Conservation (phyloP, 495 filamentous ascomycete genomes). For the Beverwykella pulmonaria region DNA sequence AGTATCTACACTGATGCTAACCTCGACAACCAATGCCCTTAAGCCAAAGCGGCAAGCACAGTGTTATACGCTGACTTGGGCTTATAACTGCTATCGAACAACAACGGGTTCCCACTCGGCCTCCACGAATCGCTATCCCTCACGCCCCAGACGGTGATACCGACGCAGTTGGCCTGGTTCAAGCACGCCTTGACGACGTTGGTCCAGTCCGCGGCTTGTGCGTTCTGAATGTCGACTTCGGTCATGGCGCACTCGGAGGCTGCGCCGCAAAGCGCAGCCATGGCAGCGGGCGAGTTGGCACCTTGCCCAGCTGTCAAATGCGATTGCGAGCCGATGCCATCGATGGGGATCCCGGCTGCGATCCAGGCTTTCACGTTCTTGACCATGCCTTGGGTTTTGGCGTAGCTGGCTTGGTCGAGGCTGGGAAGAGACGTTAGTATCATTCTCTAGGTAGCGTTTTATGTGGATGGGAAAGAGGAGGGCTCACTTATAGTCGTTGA, state of each 20-base stretch:
- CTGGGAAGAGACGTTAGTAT: slow-evolving; percentile 35
- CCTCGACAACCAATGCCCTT: background rate
- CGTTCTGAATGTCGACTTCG: slow-evolving; percentile 67
- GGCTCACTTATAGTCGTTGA: slow-evolving; percentile 69
- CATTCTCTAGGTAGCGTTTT: slow-evolving; percentile 1
- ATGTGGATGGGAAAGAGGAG: slow-evolving; percentile 39
- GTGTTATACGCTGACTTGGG: slow-evolving; percentile 68
- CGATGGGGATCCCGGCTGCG: slow-evolving; percentile 66
- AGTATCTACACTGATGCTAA: background rate
- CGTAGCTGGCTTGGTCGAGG: slow-evolving; percentile 49
- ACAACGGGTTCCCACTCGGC: slow-evolving; percentile 57
- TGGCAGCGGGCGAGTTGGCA: slow-evolving; percentile 51
- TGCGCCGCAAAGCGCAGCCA: slow-evolving; percentile 58
- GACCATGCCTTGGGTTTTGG: slow-evolving; percentile 66
- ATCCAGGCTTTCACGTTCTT: slow-evolving; percentile 68
- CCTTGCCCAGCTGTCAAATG: slow-evolving; percentile 58
- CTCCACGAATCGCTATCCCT: slow-evolving; percentile 69
- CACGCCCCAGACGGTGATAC: slow-evolving; percentile 78
- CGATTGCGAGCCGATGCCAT: slow-evolving; percentile 70
- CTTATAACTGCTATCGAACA: slow-evolving; percentile 66
- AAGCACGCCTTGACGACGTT: slow-evolving; percentile 67
- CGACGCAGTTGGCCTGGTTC: slow-evolving; percentile 64
- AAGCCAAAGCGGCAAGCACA: slow-evolving; percentile 49
- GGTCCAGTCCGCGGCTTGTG: slow-evolving; percentile 61
- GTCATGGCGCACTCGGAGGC: slow-evolving; percentile 63